Conservation (phyloP, 1,284 basidiomycete species). For the Apiotrichum laibachii region DNA sequence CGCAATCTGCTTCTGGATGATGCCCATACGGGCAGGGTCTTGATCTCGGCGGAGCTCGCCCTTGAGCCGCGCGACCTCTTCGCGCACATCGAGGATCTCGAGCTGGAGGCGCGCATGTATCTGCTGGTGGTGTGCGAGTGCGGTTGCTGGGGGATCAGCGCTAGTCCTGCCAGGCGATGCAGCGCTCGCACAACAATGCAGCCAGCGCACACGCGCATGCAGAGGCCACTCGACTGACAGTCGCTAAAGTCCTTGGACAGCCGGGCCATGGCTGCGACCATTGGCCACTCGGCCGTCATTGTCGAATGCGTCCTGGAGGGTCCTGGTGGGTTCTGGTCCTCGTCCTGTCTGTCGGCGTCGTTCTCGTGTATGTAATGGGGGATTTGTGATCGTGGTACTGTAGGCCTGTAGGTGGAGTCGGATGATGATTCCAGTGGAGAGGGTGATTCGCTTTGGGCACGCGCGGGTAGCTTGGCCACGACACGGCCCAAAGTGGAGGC, state of each 20-base stretch:
- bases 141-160: constrained; percentile 27
- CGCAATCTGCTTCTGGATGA: constrained; percentile 89
- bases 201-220: too few species aligned
- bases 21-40: constrained; percentile 76
- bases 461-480: too few species aligned
- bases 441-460: too few species aligned
- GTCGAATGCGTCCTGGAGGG: too few species aligned
- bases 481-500: too few species aligned
- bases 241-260: constrained; percentile 19
- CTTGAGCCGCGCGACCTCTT: constrained; percentile 69
- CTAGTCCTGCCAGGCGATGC: too few species aligned
- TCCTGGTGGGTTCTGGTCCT: neutral
- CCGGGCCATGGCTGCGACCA: constrained; percentile 17
- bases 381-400: too few species aligned
- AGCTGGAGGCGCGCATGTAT: constrained; percentile 44
- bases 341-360: too few species aligned
- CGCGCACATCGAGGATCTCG: constrained; percentile 46
- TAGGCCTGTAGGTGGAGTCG: too few species aligned
- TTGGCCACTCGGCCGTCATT: constrained; percentile 1
- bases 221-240: constrained; percentile 10
- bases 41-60: constrained; percentile 69
- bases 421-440: too few species aligned
- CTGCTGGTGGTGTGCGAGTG: constrained; percentile 38
- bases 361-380: too few species aligned
- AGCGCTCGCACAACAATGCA: neutral